phyloP scores from a whole-genome alignment of 192 early-diverging fungal genomes.

The Coemansia nantahalensis region DNA sequence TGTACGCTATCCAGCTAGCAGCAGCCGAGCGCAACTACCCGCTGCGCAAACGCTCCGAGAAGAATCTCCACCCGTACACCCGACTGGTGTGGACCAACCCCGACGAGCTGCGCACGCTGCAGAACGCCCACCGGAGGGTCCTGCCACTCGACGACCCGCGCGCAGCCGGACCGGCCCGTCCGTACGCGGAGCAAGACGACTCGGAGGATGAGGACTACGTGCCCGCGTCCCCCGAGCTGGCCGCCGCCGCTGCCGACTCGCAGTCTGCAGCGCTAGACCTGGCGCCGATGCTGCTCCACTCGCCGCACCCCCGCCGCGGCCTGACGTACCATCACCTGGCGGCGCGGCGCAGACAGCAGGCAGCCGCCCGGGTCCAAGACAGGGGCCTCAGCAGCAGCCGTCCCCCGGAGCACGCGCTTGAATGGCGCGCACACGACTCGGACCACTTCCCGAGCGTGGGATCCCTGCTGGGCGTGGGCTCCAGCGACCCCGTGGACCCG shows the following conservation, averaged over 20 bases:
- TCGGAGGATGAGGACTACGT: constrained; percentile 47
- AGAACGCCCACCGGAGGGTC: constrained; percentile 9
- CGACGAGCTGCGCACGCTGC: constrained; percentile 6
- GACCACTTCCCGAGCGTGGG: constrained; percentile 9
- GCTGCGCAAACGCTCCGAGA: constrained; percentile 39
- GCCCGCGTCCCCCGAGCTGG: constrained; percentile 21
- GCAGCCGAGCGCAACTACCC: constrained; percentile 25
- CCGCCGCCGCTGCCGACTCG: constrained; percentile 12
- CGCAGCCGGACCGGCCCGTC: background rate
- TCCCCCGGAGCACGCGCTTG: too few species aligned
- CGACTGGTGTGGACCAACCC: constrained; percentile 49
- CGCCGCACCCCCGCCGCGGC: constrained; percentile 7
- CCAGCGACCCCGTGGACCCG: background rate
- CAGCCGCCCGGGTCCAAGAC: too few species aligned
- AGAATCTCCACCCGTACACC: constrained; percentile 47
- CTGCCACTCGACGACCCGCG: constrained; percentile 9
- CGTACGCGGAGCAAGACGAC: constrained; percentile 18
- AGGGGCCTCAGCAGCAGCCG: too few species aligned
- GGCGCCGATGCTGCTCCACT: background rate
- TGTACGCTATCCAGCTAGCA: background rate
- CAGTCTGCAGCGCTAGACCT: constrained; percentile 3
- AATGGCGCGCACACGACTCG: too few species aligned
- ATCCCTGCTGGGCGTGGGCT: constrained; percentile 3
- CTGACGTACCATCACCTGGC: constrained; percentile 33
- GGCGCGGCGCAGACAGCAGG: constrained; percentile 9